Percentiles rank a stretch among this genome's conserved stretches.
Conservation (phyloP, 768 basidiomycete species). For the Psilocybe tampanensis region DNA sequence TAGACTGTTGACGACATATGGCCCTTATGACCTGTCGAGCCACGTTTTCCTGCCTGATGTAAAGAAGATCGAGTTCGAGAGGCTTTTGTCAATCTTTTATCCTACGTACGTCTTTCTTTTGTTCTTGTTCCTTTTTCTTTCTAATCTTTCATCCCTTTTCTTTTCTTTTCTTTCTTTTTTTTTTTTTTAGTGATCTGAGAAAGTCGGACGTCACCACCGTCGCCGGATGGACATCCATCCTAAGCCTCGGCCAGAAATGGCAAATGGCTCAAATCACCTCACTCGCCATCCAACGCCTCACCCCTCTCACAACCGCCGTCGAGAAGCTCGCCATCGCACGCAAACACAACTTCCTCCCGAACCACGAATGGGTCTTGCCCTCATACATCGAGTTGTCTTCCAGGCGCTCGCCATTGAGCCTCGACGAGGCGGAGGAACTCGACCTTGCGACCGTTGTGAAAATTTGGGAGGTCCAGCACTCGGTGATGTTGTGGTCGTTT, state of each 20-base stretch:
- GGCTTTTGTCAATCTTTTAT: slow-evolving; percentile 34
- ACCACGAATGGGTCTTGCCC: slow-evolving; percentile 35
- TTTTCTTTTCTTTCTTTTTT: background rate
- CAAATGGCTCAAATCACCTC: slow-evolving; percentile 29
- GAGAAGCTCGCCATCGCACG: slow-evolving; percentile 36
- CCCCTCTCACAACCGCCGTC: slow-evolving; percentile 24
- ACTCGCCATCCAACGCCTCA: slow-evolving; percentile 35
- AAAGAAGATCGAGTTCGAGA: slow-evolving; percentile 37
- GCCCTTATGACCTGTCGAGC: background rate
- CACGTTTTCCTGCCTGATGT: slow-evolving; percentile 34
- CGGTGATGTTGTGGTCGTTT: slow-evolving; percentile 8
- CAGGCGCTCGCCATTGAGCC: slow-evolving; percentile 24
- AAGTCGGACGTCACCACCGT: slow-evolving; percentile 31
- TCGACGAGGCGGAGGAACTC: slow-evolving; percentile 30
- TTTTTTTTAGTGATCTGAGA: slow-evolving; percentile 26
- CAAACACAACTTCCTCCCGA: slow-evolving; percentile 21
- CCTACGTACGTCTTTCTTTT: slow-evolving; percentile 28
- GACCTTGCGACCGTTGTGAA: slow-evolving; percentile 32
- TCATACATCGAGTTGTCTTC: slow-evolving; percentile 37
- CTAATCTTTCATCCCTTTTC: background rate
- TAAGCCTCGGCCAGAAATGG: slow-evolving; percentile 32
- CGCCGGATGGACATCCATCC: slow-evolving; percentile 40
- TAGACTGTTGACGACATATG: slow-evolving; percentile 14
- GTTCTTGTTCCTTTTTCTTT: background rate
- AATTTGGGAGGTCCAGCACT: slow-evolving; percentile 34